These are phyloP conservation scores for Aaosphaeria pasadenensis DNA, from an alignment of 2,329 filamentous ascomycete species.

Conservation along the genomic window DNA sequence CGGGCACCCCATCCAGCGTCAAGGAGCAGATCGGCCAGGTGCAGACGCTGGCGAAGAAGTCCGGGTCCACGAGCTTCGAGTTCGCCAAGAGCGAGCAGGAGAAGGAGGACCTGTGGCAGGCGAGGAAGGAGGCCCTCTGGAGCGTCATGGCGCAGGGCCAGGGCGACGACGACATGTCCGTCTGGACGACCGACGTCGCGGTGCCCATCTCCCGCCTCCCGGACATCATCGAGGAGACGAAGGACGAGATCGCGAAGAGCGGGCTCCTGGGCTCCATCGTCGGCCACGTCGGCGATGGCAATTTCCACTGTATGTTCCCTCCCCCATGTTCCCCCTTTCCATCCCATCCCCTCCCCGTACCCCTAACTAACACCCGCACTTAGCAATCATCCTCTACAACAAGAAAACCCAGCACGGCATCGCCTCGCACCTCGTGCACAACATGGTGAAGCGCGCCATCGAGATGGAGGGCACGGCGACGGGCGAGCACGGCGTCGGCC, in stretches of 20 bases:
- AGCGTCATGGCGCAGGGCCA: conserved; percentile 65
- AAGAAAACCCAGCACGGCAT: conserved; percentile 62
- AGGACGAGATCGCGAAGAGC: conserved; percentile 60
- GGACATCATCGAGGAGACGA: conserved; percentile 75
- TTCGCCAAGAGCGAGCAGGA: conserved; percentile 65
- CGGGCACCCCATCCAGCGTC: conserved; percentile 64
- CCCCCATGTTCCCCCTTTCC: conserved; percentile 8
- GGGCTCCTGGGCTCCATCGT: conserved; percentile 65
- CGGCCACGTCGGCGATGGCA: conserved; percentile 72
- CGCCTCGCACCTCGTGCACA: conserved; percentile 70
- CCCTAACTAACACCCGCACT: not conserved
- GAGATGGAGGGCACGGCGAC: conserved; percentile 84
- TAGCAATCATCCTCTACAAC: conserved; percentile 61
- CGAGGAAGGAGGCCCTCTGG: conserved; percentile 72
- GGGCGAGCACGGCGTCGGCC: conserved; percentile 78
- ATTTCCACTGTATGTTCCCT: conserved; percentile 61
- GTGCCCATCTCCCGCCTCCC: conserved; percentile 71
- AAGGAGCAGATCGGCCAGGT: conserved; percentile 76
- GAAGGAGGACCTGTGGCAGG: conserved; percentile 69
- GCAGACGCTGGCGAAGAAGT: conserved; percentile 55
- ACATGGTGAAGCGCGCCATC: conserved; percentile 82
- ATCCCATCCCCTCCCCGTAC: conserved; percentile 2
- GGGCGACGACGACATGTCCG: conserved; percentile 55
- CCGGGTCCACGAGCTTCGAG: conserved; percentile 65
- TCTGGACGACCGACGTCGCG: conserved; percentile 80